Evolutionary conservation across 2,329 filamentous ascomycete genomes (phyloP), one percentile per base, ranked within the genome.

Genomic region (Calycina herbarum): DNA sequence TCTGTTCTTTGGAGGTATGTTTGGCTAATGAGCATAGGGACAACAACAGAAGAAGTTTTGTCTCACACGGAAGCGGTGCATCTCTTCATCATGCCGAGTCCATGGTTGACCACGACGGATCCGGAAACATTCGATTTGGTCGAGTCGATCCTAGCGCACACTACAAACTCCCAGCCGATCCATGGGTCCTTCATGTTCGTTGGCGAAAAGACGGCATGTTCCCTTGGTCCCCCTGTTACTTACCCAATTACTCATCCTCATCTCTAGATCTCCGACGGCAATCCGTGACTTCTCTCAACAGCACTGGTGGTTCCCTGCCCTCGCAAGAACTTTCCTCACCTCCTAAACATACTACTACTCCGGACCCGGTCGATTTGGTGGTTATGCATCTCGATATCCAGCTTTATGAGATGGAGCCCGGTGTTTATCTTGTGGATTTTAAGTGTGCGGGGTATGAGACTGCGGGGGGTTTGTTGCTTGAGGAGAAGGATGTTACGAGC

Each of bases 371-470:
- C 59, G 74, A 78, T 45, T 71, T 70, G 24, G 88, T 96, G n/a
- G 94, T 91, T 76, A 90, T 98, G 74, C 95, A 97, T 76, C 88
- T 99, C 76, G 94, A 96, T 70, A 97, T 99, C 69, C 95, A 97
- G 77, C 89, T 97, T 61, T 97, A 97, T 78, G 90, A 93, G 75
- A 93, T 98, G 82, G 94, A 98, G 77, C 88, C 89, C 65, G 90
- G 92, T 64, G 94, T 95, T 70, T 98, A 94, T 78, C 89, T 99
- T 68, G 95, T 99, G 59, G 95, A 99, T 77, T 99, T 99, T 83
- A 98, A 97, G 77, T 98, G 94, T 77, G 94, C 95, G 15, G 95
- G 95, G 24, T 99, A 99, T 79, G 95, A 99, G 80, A 92, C 85
- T 58, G 75, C 82, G 13, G 83, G 95, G 64, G 89, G 94, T 59